Conservation (phyloP, 768 basidiomycete genomes). For the Psilocybe sp. region DNA sequence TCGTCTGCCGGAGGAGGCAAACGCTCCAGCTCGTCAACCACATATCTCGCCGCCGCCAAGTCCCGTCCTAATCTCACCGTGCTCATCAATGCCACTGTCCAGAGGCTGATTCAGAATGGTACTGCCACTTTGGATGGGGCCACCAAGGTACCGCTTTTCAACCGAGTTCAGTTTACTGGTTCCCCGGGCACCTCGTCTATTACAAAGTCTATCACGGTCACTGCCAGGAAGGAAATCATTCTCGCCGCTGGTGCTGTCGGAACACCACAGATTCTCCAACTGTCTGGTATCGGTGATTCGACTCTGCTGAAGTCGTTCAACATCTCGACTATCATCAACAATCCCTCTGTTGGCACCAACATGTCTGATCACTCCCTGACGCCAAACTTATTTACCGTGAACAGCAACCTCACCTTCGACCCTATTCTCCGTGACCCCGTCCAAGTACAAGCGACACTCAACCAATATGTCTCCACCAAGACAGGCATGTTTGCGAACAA, state of each 20-base stretch:
- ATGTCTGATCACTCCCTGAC: slow-evolving; percentile 37
- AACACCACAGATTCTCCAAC: slow-evolving; percentile 30
- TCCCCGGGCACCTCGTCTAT: no score
- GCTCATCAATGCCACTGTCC: neutral
- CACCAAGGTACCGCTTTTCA: no score
- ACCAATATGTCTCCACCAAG: slow-evolving; percentile 23
- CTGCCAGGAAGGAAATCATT: slow-evolving; percentile 30
- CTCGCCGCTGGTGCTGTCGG: slow-evolving; percentile 33
- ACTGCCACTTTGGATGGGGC: no score
- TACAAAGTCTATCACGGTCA: slow-evolving; percentile 1
- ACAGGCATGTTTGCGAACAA: slow-evolving; percentile 26
- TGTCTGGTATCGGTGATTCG: slow-evolving; percentile 41
- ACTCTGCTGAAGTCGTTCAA: slow-evolving; percentile 29
- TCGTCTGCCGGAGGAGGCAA: neutral
- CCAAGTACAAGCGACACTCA: slow-evolving; percentile 9
- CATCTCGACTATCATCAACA: slow-evolving; percentile 33
- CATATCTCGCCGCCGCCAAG: slow-evolving; percentile 1
- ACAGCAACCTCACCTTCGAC: slow-evolving; percentile 21
- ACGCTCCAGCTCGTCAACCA: slow-evolving; percentile 1
- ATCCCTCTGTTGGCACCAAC: slow-evolving; percentile 43
- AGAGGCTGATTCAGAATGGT: no score
- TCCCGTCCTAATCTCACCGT: slow-evolving; percentile 4
- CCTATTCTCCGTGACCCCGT: slow-evolving; percentile 17
- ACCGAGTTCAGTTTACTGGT: no score
- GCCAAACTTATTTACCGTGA: slow-evolving; percentile 21